Evolutionary conservation across 257 asterid species (phyloP), one percentile per base, ranked within the genome.

Genomic region (Hygrophila difformis): DNA sequence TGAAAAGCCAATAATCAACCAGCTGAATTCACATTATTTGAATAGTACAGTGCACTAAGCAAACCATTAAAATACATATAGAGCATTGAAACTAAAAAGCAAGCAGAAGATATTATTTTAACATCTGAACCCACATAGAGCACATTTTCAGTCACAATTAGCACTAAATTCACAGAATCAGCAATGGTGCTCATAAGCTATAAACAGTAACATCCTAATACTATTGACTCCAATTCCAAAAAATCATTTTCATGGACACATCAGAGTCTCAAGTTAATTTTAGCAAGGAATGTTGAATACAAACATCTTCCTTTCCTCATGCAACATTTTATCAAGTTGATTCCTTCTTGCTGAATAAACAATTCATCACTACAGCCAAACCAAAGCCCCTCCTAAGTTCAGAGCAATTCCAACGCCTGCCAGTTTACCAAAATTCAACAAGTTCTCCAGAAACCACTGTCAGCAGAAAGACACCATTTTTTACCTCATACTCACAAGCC

Each of bases 1-100:
- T 71, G 75, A 41, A 71, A 69, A 66, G 15, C 41, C 42, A 24
- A 63, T 53, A 52, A 44, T 14, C 45, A 58, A 28, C 47, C 48
- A 17, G 45, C 51, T 65, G 22, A 63, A 51, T 59, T 28, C 36
- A 16, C 45, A 34, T 45, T 2, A 19, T 6, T 22, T 1, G 12
- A 12, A 38, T 4, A 0, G 40, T 5, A 9, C n/a, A 17, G 8
- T 17, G 41, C 48, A 44, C n/a, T n/a, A n/a, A n/a, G n/a, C n/a
- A n/a, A n/a, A n/a, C n/a, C n/a, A 34, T 48, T 8, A 14, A n/a
- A 34, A n/a, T 40, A 18, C 33, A 22, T 18, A 16, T 26, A 55
- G 37, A 12, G 15, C 18, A 54, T 2, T 2, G 40, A 47, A 10
- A 39, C 26, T 15, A 64, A 29, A 18, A 46, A 14, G 35, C 13